Conservation (phyloP, 495 filamentous ascomycete genomes). For the Penicillium steckii region DNA sequence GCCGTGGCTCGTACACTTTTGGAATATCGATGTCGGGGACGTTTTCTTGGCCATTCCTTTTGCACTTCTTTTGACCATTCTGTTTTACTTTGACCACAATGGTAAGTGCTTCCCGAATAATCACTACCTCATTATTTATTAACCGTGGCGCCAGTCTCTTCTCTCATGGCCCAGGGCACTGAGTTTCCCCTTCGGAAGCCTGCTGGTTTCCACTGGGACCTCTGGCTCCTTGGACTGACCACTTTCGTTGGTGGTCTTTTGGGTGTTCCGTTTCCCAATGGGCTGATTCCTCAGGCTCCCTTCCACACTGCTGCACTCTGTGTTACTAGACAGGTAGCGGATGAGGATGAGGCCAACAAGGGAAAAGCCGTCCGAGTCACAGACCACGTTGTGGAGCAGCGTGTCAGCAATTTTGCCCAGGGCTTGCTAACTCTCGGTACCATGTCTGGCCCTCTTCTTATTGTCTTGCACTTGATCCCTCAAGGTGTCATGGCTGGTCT, state of each 20-base stretch:
- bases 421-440: slow-evolving; percentile 82
- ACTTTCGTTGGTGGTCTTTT: slow-evolving; percentile 81
- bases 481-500: slow-evolving; percentile 85
- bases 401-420: slow-evolving; percentile 81
- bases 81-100: slow-evolving; percentile 95
- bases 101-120: slow-evolving; percentile 41
- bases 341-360: slow-evolving; percentile 57
- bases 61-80: slow-evolving; percentile 77
- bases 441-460: slow-evolving; percentile 82
- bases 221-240: slow-evolving; percentile 88
- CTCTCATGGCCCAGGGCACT: slow-evolving; percentile 87
- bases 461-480: slow-evolving; percentile 81
- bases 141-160: slow-evolving; percentile 56
- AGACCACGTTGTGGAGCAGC: slow-evolving; percentile 85
- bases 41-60: slow-evolving; percentile 90
- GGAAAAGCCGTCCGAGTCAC: slow-evolving; percentile 60
- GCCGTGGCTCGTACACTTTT: slow-evolving; percentile 84
- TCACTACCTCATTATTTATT: not conserved
- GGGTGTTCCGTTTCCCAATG: slow-evolving; percentile 89
- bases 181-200: slow-evolving; percentile 91
- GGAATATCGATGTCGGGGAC: slow-evolving; percentile 72
- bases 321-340: slow-evolving; percentile 63
- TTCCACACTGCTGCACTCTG: slow-evolving; percentile 88
- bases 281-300: slow-evolving; percentile 88
- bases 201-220: slow-evolving; percentile 93